Evolutionary conservation across 2,329 filamentous ascomycete species (phyloP), one percentile per base, ranked within the genome.

Genomic region (Claviceps sp.): DNA sequence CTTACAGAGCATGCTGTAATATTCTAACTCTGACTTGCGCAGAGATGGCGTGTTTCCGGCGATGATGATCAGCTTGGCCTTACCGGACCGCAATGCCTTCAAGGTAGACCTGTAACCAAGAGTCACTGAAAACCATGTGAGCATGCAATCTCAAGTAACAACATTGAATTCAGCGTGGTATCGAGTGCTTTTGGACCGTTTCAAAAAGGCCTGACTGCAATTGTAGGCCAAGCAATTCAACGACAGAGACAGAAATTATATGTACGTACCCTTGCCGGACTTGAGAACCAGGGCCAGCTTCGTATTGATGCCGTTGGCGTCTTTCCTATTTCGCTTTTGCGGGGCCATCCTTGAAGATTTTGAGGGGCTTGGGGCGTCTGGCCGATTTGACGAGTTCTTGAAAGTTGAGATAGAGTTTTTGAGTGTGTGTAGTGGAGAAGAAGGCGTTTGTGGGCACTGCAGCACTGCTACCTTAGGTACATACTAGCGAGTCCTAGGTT

Each of bases 1-100:
- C 84, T 97, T 95, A 72, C 84, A 84, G 67, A 95, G 74, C 88
- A 93, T 93, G 71, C 81, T 81, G 79, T 90, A 89, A 78, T 88
- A 96, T 79, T 96, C 91, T 59, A 96, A 83, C 81, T 97, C 91
- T 67, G 82, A 88, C 85, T 97, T 98, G 74, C 91, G 85, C 66
- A 98, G 87, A 73, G 93, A 93, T 69, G 91, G 90, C 63, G 90
- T 95, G 82, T 98, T 97, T 76, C 87, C 89, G 64, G 70, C 67
- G 55, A 95, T 94, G 76, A 95, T 89, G 72, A 97, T 88, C 62
- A 96, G 84, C 87, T 97, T 97, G 73, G 93, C 93, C 85, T 96
- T 97, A 74, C 91, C 90, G 63, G 84, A 86, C 68, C 91, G 87
- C 64, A 97, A 86, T 63, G 79, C 78, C 86, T 97, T 95, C 69